phyloP scores from a whole-genome alignment of 805 yeast genomes.

The Myxozyma monticola region DNA sequence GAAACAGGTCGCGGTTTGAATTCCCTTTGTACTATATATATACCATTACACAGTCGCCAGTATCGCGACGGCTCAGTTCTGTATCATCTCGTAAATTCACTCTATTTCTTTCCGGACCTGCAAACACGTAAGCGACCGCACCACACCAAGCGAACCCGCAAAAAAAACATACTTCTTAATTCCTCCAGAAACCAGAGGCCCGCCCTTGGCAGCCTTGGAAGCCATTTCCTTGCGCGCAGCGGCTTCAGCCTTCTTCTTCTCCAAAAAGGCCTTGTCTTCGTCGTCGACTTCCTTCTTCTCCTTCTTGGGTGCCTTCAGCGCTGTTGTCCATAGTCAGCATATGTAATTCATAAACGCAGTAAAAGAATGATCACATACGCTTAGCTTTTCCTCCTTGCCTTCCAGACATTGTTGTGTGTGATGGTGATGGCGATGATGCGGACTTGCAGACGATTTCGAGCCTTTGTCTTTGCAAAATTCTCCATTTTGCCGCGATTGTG shows the following conservation, averaged over 20 bases:
- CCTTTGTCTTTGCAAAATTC: no score
- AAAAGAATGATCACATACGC: conserved; percentile 52
- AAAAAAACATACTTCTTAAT: conserved; percentile 67
- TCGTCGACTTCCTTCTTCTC: conserved; percentile 71
- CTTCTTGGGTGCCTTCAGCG: conserved; percentile 78
- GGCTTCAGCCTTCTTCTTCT: conserved; percentile 92
- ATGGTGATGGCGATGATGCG: no score
- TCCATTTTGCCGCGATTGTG: no score
- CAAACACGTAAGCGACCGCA: not conserved
- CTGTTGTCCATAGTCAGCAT: conserved; percentile 35
- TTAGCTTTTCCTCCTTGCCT: conserved; percentile 97
- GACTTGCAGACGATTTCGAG: no score
- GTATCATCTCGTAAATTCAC: not conserved
- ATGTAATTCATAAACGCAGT: conserved; percentile 40
- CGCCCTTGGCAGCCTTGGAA: conserved; percentile 81
- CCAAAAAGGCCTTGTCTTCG: conserved; percentile 86
- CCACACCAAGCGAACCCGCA: not conserved
- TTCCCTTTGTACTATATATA: not conserved
- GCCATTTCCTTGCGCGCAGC: conserved; percentile 91
- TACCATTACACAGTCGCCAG: not conserved
- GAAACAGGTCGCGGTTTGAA: not conserved
- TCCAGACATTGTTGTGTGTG: no score
- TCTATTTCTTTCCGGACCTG: conserved; percentile 32
- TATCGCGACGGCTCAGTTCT: not conserved
- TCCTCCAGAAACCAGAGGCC: conserved; percentile 91